Base-by-base conservation (phyloP, 164 flowering plant genomes). In the Annona cherimola region DNA sequence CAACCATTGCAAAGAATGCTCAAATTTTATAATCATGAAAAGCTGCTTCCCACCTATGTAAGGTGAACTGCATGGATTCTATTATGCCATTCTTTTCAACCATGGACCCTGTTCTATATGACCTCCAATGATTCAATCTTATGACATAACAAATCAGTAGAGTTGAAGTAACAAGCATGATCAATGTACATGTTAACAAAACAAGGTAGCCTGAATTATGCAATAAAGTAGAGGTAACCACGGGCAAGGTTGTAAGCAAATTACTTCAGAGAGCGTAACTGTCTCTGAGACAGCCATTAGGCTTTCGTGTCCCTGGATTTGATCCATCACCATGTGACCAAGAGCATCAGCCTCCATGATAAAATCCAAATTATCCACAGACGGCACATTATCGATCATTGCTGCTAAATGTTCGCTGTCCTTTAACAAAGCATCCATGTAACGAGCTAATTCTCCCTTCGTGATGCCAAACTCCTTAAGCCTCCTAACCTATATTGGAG, bases 381-480 rank as follows among this genome's bases (percentile, higher is more conserved):
- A 96, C 68, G 98, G 81, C 55, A 96, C 92, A 75, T 92, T 96
- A 78, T 96, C 99, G 78, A 93, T 88, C 98, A 96, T 93, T 57
- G 97, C 94, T 64, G 99, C 98, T 71, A 92, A 83, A 63, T 96
- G 99, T 81, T 96, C 99, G 83, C 99, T 96, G 69, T 96, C 99
- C 87, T 96, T 96, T 65, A 96, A 69, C 4, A 96, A 81, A 35
- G 99, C 99, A 86, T 93, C 98, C 88, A 89, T 69, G 75, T 96
- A 96, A 59, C 99, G 98, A 70, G 95, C 83, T 73, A 96, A 78
- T 89, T 96, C 99, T 76, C 99, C 97, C 76, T 87, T 88, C 19
- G 99, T 96, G 55, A 96, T 98, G 75, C 99, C 99, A 79, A 92
- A 96, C 79, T 91, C 97, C 75, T 96, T 96, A 20, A 96, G 94